Conservation (phyloP, 257 asterid species). For the Nicotiana paniculata region DNA sequence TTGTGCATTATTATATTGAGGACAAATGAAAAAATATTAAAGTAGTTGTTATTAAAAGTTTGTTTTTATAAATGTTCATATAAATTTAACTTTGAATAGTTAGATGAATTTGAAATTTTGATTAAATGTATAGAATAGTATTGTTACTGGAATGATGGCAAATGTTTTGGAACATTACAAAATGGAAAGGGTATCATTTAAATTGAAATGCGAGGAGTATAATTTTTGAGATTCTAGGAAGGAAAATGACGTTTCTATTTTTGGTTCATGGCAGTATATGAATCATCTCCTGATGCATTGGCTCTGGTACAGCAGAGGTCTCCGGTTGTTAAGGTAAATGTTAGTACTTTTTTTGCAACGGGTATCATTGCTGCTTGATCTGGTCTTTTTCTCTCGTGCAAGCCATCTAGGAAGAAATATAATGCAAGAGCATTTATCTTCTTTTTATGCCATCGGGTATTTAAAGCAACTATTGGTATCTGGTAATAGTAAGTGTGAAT, state of each 20-base stretch:
- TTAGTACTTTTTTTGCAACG: neutral
- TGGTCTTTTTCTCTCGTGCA: neutral
- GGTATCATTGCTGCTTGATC: neutral
- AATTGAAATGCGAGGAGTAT: neutral
- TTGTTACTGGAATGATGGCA: neutral
- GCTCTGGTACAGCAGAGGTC: constrained; percentile 89
- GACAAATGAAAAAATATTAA: neutral
- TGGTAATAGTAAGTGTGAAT: neutral
- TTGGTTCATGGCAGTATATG: constrained; percentile 52
- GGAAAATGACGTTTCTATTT: neutral
- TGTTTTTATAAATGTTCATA: neutral
- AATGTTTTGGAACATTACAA: neutral
- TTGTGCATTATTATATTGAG: neutral
- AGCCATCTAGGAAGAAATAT: neutral
- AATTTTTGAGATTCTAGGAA: neutral
- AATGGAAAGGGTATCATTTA: neutral
- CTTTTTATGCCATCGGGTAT: neutral
- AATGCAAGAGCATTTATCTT: neutral
- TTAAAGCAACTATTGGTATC: neutral
- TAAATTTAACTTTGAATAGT: neutral
- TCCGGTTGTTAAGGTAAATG: constrained; percentile 73
- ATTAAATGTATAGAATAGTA: neutral
- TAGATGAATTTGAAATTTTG: neutral
- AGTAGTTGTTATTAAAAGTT: neutral
- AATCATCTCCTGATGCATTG: constrained; percentile 47